Conservation (phyloP, 805 yeast genomes). For the Candida argentea region DNA sequence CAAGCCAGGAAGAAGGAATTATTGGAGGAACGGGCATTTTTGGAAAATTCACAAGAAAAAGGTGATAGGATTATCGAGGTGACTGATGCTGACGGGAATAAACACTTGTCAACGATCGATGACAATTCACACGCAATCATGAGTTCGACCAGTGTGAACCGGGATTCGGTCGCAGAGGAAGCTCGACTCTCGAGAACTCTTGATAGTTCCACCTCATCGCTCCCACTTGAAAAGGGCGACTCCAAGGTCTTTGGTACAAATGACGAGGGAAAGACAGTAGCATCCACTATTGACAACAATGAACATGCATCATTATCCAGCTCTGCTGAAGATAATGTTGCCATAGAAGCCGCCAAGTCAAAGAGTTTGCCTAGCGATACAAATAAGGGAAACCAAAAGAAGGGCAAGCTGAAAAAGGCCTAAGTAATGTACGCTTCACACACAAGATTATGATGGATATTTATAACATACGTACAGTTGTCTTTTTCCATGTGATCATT, state of each 20-base stretch:
- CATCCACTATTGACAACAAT: conserved; percentile 29
- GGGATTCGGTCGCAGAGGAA: no score
- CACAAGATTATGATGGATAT: no score
- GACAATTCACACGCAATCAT: conserved; percentile 21
- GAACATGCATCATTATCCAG: conserved; percentile 11
- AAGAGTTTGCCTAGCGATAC: no score
- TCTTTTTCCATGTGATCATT: no score
- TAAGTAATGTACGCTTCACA: no score
- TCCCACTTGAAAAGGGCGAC: conserved; percentile 11
- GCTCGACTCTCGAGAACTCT: no score
- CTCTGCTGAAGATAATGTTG: background rate
- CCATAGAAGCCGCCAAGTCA: background rate
- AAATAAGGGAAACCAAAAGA: no score
- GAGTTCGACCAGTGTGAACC: no score
- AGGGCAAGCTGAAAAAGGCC: no score
- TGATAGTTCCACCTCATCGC: no score
- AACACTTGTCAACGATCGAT: conserved; percentile 21
- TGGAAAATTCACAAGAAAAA: conserved; percentile 13
- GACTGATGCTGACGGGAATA: background rate
- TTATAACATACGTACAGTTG: no score
- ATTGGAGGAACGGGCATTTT: conserved; percentile 8
- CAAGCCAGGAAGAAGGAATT: conserved; percentile 5
- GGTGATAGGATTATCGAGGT: conserved; percentile 8
- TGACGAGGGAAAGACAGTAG: conserved; percentile 6
- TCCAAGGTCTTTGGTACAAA: conserved; percentile 7